Evolutionary conservation across 768 basidiomycete species (phyloP), one percentile per base, ranked within the genome.

Genomic region (Leccinum uliginosum): DNA sequence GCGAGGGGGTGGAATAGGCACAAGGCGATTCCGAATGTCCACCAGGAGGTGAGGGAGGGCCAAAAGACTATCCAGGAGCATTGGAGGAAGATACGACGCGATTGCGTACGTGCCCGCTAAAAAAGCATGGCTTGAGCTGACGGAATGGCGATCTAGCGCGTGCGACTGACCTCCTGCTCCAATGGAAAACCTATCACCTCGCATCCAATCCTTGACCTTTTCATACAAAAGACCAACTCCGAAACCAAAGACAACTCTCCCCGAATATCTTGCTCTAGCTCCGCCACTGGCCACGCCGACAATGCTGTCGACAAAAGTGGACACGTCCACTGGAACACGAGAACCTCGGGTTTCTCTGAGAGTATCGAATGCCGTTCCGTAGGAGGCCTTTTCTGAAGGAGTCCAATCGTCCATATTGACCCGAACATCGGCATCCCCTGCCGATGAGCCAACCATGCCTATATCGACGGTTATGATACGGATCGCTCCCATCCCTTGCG

Each of bases 401-500:
- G 82, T 89, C 90, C 90, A 92, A 43, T 78, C 78, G 56, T 84
- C 81, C 79, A 84, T 88, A 3, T 81, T 73, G 65, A 76, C 75
- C 30, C 76, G 67, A 40, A 73, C 76, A 45, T 71, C 69, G 6
- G 74, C 67, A 17, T 69, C 62, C 21, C 65, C 29, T 35, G 53
- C 54, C 35, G 53, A 44, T 54, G 56, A 47, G 32, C 65, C 65
- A 47, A 90, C 77, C 6, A 76, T 68, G 24, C 91, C 91, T 34
- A 93, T 87, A 66, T 93, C 90, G 4, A 87, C 80, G 10, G 83
- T 77, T 59, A 89, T 82, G 17, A 92, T 78, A 60, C 81, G 66
- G 55, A 61, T 61, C 14, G 52, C 50, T 6, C 74, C 54, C 89
- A 90, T 82, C 62, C 84, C 83, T 65, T 78, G 80, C 76, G 88